phyloP scores from a whole-genome alignment of 768 basidiomycete genomes.

The Cyathus striatus region DNA sequence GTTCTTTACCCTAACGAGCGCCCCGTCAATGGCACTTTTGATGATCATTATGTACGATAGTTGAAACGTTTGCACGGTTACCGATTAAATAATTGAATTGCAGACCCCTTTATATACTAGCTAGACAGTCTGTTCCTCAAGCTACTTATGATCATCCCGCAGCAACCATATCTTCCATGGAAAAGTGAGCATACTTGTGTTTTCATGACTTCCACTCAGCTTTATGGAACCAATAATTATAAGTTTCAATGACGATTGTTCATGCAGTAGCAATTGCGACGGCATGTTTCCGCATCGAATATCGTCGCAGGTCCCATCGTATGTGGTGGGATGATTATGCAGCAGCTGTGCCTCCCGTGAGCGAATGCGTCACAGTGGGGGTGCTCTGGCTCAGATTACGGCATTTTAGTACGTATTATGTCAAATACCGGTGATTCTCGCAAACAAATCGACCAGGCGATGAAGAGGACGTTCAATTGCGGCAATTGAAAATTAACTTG shows the following conservation, averaged over 20 bases:
- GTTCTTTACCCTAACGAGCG: no score
- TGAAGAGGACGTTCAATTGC: neutral
- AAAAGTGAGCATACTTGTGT: no score
- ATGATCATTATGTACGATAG: no score
- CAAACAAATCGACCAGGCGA: neutral
- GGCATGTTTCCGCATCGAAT: neutral
- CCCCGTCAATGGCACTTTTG: no score
- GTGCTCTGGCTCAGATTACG: constrained; percentile 2
- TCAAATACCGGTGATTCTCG: no score
- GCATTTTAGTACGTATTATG: neutral
- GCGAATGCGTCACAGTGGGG: neutral
- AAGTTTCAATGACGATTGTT: no score
- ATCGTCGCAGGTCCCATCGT: neutral
- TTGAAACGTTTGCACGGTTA: no score
- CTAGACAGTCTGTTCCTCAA: neutral
- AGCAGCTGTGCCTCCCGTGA: neutral
- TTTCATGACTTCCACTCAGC: no score
- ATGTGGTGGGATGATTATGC: constrained; percentile 4
- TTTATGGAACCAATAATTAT: no score
- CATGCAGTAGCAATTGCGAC: neutral
- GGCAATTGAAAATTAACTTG: neutral
- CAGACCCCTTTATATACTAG: no score
- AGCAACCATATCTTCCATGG: constrained; percentile 2
- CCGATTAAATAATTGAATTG: no score
- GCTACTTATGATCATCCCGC: neutral